These are phyloP conservation scores for Paracamarosporium sp. DNA, from an alignment of 2,329 filamentous ascomycete genomes.

Conservation along the genomic window DNA sequence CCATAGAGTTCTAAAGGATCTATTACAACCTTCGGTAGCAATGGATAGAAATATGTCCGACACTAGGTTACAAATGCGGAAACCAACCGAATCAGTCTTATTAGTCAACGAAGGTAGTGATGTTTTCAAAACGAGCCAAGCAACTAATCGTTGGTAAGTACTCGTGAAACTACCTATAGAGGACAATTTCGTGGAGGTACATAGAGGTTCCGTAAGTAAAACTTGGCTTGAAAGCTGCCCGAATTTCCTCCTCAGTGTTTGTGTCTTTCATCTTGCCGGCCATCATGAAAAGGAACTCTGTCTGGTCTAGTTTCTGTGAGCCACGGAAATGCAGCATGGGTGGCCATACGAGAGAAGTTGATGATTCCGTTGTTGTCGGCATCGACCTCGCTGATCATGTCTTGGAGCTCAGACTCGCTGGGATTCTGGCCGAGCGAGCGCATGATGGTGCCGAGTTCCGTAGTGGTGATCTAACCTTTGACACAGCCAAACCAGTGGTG, in stretches of 20 bases:
- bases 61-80: too few species aligned
- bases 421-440: constrained; percentile 68
- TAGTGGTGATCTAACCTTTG: constrained; percentile 68
- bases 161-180: too few species aligned
- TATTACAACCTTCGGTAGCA: too few species aligned
- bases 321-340: not conserved
- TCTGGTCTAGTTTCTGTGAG: constrained; percentile 10
- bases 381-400: constrained; percentile 73
- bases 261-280: constrained; percentile 67
- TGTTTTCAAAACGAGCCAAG: too few species aligned
- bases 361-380: constrained; percentile 70
- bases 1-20: too few species aligned
- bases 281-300: constrained; percentile 73
- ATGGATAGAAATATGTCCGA: too few species aligned
- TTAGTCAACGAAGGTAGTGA: too few species aligned
- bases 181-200: too few species aligned
- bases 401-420: constrained; percentile 67
- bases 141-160: too few species aligned
- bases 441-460: constrained; percentile 70
- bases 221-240: constrained; percentile 69
- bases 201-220: too few species aligned
- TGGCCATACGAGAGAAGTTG: constrained; percentile 63
- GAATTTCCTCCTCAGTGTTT: constrained; percentile 69
- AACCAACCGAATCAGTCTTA: too few species aligned
- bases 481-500: constrained; percentile 28